phyloP scores from a whole-genome alignment of 805 yeast genomes.

The Candida hungchunana region DNA sequence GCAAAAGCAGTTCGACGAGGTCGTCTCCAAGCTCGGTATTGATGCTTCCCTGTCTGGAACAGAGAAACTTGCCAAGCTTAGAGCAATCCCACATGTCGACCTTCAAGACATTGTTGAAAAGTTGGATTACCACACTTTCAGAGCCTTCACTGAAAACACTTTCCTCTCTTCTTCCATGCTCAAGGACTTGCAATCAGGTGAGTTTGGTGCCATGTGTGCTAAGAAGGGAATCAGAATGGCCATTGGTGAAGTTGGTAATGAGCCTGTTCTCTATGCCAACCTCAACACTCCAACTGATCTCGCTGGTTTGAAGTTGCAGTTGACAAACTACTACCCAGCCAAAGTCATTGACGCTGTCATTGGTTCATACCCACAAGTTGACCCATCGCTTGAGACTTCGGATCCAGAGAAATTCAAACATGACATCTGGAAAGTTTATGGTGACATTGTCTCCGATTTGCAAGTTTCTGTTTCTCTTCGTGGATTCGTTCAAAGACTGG shows the following conservation, averaged over 20 bases:
- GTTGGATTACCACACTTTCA: slow-evolving; percentile 30
- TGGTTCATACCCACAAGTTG: slow-evolving; percentile 22
- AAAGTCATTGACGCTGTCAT: slow-evolving; percentile 24
- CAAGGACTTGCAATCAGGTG: slow-evolving; percentile 30
- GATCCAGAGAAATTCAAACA: slow-evolving; percentile 18
- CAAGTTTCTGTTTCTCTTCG: slow-evolving; percentile 36
- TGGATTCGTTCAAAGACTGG: slow-evolving; percentile 29
- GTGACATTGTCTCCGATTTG: slow-evolving; percentile 35
- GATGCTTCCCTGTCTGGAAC: slow-evolving; percentile 8
- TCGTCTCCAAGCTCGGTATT: slow-evolving; percentile 27
- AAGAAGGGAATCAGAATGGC: slow-evolving; percentile 24
- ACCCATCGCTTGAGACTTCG: slow-evolving; percentile 11
- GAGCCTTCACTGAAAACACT: slow-evolving; percentile 37
- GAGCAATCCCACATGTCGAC: slow-evolving; percentile 19
- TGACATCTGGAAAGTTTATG: slow-evolving; percentile 26
- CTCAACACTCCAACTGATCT: slow-evolving; percentile 34
- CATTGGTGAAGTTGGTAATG: slow-evolving; percentile 34
- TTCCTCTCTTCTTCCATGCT: slow-evolving; percentile 31
- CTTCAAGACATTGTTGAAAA: slow-evolving; percentile 6
- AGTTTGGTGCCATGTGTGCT: slow-evolving; percentile 23
- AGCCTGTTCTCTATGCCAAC: slow-evolving; percentile 28
- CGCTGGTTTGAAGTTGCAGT: slow-evolving; percentile 23
- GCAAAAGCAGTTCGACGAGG: slow-evolving; percentile 30
- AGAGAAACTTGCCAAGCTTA: slow-evolving; percentile 15
- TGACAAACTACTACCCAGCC: slow-evolving; percentile 28